Evolutionary conservation across 768 basidiomycete genomes (phyloP), one percentile per base, ranked within the genome.

Genomic region (Hebeloma cylindrosporum): DNA sequence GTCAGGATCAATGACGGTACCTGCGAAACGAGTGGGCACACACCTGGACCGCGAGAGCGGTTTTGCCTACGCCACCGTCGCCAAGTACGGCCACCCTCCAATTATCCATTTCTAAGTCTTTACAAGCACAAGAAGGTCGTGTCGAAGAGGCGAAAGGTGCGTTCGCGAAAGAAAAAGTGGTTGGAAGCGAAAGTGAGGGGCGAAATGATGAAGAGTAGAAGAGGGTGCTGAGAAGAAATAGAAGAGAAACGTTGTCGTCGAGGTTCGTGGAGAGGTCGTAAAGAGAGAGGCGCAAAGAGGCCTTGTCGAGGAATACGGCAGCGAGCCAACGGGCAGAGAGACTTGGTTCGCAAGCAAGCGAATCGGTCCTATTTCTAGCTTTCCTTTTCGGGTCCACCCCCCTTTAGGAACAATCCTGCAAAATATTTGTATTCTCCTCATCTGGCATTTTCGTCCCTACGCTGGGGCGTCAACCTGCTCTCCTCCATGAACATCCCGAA

Each of bases 51-150:
- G 93, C 93, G 60, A 97, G 69, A 28, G 93, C 93, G 47, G 93
- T 96, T 77, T 97, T 97, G 46, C 93, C 93, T 36, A 97, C 93
- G 71, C 93, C 93, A 69, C 93, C 93, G 71, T 97, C 93, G 53
- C 93, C 93, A 47, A 96, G 79, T 55, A 96, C 91, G 51, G 93
- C 92, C 57, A 96, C 87, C 75, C 92, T 86, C 90, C 90, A 93
- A 66, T 84, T 86, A 74, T 93, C 90, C 90, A 93, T 92, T 67
- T 75, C 71, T 75, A 52, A 37, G 51, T 31, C 31, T 32, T 40
- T 48, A 30, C 35, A 29, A 31, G 34, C 40, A 25, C 18, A 20
- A 52, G 21, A 30, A 29, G 25, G 33, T 17, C 21, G 40, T 17
- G 45, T 35, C 31, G 26, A 39, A 44, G 22, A 37, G 10, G 20